Base-by-base conservation (phyloP, 106 monocot species). In the Agapanthus africanus region DNA sequence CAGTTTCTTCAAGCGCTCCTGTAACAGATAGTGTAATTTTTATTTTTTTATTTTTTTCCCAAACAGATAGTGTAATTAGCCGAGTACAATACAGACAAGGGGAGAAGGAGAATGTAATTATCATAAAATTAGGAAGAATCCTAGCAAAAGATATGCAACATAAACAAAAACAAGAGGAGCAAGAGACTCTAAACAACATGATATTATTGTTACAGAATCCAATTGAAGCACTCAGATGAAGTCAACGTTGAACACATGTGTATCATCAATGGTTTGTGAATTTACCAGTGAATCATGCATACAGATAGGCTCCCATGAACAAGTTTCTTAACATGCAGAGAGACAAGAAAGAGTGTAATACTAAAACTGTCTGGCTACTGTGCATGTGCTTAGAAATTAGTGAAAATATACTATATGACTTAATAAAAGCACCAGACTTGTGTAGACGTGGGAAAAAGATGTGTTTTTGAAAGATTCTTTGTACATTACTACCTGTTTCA, bases 1-100 rank as follows among this genome's bases (percentile, higher is more conserved):
- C 68, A 99, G 69, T 65, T 92, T 99, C 75, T 99, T 99, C 67
- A 99, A 70, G 36, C 97, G 92, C 18, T 99, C 97, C 97, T 99
- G 77, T 34, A 44, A 42, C 1, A 10, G 21, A 67, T 32, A 68
- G n/a, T 95, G 78, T 28, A 31, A n/a, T n/a, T n/a, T n/a, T n/a
- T n/a, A n/a, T n/a, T n/a, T n/a, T n/a, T n/a, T n/a, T n/a, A n/a
- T n/a, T n/a, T n/a, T n/a, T n/a, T n/a, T n/a, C n/a, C n/a, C n/a
- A n/a, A n/a, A 13, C 0, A 40, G 39, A 40, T 63, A 63, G 9
- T 37, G 26, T 33, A 33, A 62, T 62, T 26, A 40, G 37, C 3
- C 1, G 1, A 23, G 39, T 25, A 63, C 26, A 37, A 40, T 40
- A 40, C n/a, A 32, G 11, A 40, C 22, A 25, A 25, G 22, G 25